phyloP scores from a whole-genome alignment of 495 filamentous ascomycete species.

The Hypomontagnella submonticulosa region DNA sequence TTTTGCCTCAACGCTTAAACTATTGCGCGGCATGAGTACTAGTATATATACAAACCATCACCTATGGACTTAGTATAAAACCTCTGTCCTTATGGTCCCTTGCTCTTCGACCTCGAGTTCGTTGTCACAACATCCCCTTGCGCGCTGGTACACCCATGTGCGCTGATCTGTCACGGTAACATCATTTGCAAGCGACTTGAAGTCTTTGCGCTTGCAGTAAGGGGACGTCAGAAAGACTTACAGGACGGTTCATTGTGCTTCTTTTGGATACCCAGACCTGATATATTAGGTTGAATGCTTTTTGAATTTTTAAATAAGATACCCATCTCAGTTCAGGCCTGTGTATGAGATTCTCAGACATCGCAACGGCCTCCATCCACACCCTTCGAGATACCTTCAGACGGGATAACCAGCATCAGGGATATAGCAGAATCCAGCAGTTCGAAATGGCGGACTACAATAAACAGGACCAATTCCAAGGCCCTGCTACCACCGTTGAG shows the following conservation, averaged over 20 bases:
- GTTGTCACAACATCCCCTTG: background rate
- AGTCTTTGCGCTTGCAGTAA: conserved; percentile 69
- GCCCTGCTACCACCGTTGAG: conserved; percentile 39
- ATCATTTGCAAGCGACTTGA: conserved; percentile 64
- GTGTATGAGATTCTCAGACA: conserved; percentile 29
- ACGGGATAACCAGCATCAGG: conserved; percentile 30
- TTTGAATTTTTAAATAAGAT: conserved; percentile 14
- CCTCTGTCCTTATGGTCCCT: background rate
- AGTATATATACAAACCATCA: conserved; percentile 8
- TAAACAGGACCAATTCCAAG: conserved; percentile 35
- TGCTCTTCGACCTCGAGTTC: background rate
- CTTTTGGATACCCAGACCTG: conserved; percentile 17
- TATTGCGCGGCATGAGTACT: background rate
- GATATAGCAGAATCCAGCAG: conserved; percentile 36
- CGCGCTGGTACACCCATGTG: conserved; percentile 25
- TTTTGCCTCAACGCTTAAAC: conserved; percentile 8
- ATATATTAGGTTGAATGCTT: conserved; percentile 2
- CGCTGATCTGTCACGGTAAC: conserved; percentile 39
- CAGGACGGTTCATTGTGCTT: conserved; percentile 19
- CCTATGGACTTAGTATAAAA: background rate
- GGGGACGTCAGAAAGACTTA: conserved; percentile 67
- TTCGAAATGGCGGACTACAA: conserved; percentile 44
- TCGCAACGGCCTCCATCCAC: conserved; percentile 20
- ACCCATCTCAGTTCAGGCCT: conserved; percentile 2
- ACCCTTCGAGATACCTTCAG: conserved; percentile 26